Evolutionary conservation across 2,329 filamentous ascomycete genomes (phyloP).

Genomic region (Zymoseptoria pseudotritici): DNA sequence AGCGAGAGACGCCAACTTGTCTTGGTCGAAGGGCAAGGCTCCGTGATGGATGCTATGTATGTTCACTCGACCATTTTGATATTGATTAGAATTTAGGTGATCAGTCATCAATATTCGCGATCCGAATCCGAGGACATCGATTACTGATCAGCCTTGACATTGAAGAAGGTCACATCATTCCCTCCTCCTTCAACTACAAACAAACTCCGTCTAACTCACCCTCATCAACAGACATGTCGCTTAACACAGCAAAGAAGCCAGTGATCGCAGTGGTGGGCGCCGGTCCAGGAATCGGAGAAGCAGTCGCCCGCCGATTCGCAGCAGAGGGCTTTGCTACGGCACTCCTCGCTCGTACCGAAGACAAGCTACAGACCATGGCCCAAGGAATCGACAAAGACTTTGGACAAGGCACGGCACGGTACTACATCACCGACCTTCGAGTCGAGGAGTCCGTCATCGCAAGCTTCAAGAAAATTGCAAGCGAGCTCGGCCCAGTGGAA

Average conservation of each 20-base stretch:
- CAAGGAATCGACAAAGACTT: slow-evolving; percentile 14
- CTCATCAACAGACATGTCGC: slow-evolving; percentile 6
- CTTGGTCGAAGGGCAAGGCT: background rate
- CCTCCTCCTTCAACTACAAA: background rate
- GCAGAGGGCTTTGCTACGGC: slow-evolving; percentile 19
- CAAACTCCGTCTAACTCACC: background rate
- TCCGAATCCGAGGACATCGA: background rate
- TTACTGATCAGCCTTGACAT: background rate
- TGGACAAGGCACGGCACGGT: slow-evolving; percentile 12
- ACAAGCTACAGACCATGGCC: slow-evolving; percentile 17
- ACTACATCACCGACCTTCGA: slow-evolving; percentile 18
- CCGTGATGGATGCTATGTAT: too few species aligned
- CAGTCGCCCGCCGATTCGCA: slow-evolving; percentile 20
- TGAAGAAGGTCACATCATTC: background rate
- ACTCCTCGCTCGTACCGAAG: slow-evolving; percentile 20
- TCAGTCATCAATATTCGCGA: background rate
- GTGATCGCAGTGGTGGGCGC: slow-evolving; percentile 21
- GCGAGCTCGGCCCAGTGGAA: slow-evolving; percentile 15
- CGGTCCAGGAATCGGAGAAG: slow-evolving; percentile 22
- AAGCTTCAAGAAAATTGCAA: slow-evolving; percentile 12
- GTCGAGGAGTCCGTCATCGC: slow-evolving; percentile 12
- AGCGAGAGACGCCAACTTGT: background rate
- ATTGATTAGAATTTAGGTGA: background rate
- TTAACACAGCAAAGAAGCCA: slow-evolving; percentile 14
- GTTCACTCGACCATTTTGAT: background rate